phyloP scores from a whole-genome alignment of 1,139 yeast species.

The Candida buenavistaensis region DNA sequence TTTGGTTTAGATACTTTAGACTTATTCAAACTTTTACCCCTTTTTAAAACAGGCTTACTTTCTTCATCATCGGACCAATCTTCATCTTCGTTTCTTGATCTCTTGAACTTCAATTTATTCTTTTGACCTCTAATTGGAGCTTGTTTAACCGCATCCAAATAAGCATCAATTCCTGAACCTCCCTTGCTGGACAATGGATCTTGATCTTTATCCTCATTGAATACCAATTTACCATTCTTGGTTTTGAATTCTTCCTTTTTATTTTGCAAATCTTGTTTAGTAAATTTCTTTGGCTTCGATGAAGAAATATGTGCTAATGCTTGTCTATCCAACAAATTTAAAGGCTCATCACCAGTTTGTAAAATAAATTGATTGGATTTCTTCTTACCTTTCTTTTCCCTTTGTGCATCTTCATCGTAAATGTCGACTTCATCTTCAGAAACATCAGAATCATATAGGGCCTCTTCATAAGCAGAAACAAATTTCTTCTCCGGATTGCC shows the following conservation, averaged over 20 bases:
- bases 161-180: slow-evolving; percentile 75
- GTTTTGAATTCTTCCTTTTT: slow-evolving; percentile 54
- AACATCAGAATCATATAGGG: slow-evolving; percentile 59
- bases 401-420: slow-evolving; percentile 19
- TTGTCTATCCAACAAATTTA: slow-evolving; percentile 83
- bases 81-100: slow-evolving; percentile 53
- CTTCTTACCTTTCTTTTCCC: slow-evolving; percentile 13
- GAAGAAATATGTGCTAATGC: slow-evolving; percentile 87
- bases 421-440: slow-evolving; percentile 39
- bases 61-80: slow-evolving; percentile 55
- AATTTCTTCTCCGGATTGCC: slow-evolving; percentile 44
- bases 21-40: slow-evolving; percentile 19
- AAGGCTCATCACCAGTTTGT: slow-evolving; percentile 78
- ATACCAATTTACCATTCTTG: slow-evolving; percentile 54
- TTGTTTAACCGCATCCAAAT: slow-evolving; percentile 87
- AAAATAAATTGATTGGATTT: slow-evolving; percentile 60
- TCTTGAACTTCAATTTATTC: slow-evolving; percentile 85
- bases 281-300: slow-evolving; percentile 66
- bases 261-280: slow-evolving; percentile 42
- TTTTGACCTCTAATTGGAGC: slow-evolving; percentile 93
- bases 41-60: slow-evolving; percentile 15
- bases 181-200: slow-evolving; percentile 50
- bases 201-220: slow-evolving; percentile 45
- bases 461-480: slow-evolving; percentile 86
- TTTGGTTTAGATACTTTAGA: slow-evolving; percentile 39